phyloP scores from a whole-genome alignment of 1,139 yeast species.

The Debaryomyces nepalensis region DNA sequence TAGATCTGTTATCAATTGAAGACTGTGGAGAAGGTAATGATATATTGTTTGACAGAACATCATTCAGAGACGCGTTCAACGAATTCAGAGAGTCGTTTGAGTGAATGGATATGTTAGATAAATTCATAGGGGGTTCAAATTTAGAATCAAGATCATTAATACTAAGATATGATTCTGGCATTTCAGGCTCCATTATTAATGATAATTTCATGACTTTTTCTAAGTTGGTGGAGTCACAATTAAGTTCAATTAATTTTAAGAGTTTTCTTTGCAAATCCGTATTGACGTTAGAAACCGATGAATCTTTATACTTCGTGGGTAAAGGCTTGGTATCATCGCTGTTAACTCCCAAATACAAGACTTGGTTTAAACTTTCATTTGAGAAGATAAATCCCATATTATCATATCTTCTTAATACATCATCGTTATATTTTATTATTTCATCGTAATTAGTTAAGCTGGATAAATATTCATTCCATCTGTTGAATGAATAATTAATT shows the following conservation, averaged over 20 bases:
- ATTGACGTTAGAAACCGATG: conserved; percentile 16
- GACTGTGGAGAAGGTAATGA: conserved; percentile 1
- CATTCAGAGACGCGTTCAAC: conserved; percentile 6
- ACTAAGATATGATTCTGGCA: conserved; percentile 45
- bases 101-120: conserved; percentile 34
- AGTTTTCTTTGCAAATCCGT: conserved; percentile 30
- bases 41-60: not conserved
- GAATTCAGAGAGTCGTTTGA: conserved; percentile 32
- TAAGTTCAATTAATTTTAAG: conserved; percentile 41
- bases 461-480: conserved; percentile 75
- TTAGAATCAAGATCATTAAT: not conserved
- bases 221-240: conserved; percentile 44
- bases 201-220: conserved; percentile 47
- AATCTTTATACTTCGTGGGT: conserved; percentile 23
- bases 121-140: conserved; percentile 15
- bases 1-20: conserved; percentile 23
- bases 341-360: conserved; percentile 45
- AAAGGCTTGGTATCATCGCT: conserved; percentile 34
- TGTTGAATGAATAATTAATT: conserved; percentile 71
- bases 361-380: conserved; percentile 52
- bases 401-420: conserved; percentile 48
- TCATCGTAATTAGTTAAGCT: conserved; percentile 46
- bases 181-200: conserved; percentile 42
- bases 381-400: conserved; percentile 52
- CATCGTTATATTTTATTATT: conserved; percentile 48